Conservation (phyloP, 2,329 filamentous ascomycete genomes). For the Ascochyta fabae region DNA sequence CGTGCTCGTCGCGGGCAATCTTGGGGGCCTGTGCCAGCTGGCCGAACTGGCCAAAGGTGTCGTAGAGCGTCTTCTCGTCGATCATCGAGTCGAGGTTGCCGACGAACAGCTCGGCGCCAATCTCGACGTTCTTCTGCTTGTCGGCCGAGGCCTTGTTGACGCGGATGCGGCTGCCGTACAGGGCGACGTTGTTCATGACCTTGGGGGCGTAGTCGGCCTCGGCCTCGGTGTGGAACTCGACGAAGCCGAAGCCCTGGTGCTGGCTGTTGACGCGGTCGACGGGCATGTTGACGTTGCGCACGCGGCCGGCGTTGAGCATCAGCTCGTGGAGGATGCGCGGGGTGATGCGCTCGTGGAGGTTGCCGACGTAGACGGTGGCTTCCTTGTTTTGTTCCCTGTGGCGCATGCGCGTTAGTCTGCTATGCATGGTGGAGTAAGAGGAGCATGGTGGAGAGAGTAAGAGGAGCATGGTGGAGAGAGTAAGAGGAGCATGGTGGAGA, state of each 20-base stretch:
- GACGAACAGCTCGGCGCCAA: conserved; percentile 95
- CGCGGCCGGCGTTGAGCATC: conserved; percentile 96
- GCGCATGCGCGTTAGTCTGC: conserved; percentile 26
- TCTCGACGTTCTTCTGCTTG: conserved; percentile 90
- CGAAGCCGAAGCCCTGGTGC: conserved; percentile 98
- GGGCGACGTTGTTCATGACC: conserved; percentile 93
- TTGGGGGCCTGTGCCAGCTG: conserved; percentile 84
- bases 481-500: too few species aligned
- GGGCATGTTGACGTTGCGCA: conserved; percentile 96
- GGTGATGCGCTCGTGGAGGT: conserved; percentile 94
- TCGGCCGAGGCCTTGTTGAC: conserved; percentile 96
- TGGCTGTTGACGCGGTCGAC: conserved; percentile 97
- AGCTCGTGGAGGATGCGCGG: conserved; percentile 94
- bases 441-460: too few species aligned
- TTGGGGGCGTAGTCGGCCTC: conserved; percentile 96
- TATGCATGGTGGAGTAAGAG: too few species aligned
- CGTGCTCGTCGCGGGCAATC: conserved; percentile 83
- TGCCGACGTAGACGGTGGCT: conserved; percentile 96
- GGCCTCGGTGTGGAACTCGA: conserved; percentile 94
- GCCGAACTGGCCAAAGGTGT: conserved; percentile 93
- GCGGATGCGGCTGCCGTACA: conserved; percentile 92
- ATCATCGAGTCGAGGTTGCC: conserved; percentile 95
- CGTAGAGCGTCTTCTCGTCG: conserved; percentile 93
- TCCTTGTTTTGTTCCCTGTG: conserved; percentile 86
- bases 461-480: too few species aligned